A percentile compares a stretch with the other conserved stretches of the same genome.
These are phyloP conservation scores for Candida sp. DNA, from an alignment of 1,139 yeast genomes.

Conservation along the genomic window DNA sequence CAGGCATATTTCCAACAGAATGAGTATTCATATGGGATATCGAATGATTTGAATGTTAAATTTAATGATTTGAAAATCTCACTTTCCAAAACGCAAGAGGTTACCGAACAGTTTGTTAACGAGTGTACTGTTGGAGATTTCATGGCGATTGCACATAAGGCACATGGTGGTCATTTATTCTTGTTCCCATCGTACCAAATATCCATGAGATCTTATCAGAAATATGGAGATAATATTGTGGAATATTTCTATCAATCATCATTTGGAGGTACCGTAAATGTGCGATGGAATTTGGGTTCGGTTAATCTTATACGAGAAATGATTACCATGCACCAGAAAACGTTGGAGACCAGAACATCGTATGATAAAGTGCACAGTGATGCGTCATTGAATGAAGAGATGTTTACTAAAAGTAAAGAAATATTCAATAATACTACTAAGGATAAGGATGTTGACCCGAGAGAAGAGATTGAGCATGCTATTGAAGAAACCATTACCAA, in stretches of 20 bases:
- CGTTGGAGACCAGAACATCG: constrained; percentile 35
- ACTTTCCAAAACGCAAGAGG: constrained; percentile 49
- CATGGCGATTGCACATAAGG: constrained; percentile 51
- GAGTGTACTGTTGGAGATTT: constrained; percentile 52
- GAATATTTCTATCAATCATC: constrained; percentile 66
- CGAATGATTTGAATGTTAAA: constrained; percentile 48
- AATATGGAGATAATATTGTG: constrained; percentile 43
- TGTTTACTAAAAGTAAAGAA: constrained; percentile 10
- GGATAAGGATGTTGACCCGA: constrained; percentile 24
- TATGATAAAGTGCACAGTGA: constrained; percentile 16
- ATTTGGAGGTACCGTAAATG: constrained; percentile 87
- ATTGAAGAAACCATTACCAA: constrained; percentile 60
- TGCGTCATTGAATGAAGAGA: constrained; percentile 14
- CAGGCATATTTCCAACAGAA: constrained; percentile 61
- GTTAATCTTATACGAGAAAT: constrained; percentile 89
- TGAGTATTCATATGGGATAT: constrained; percentile 43
- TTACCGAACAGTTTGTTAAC: constrained; percentile 43
- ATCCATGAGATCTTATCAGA: constrained; percentile 74
- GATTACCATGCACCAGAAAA: constrained; percentile 63
- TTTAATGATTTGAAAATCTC: constrained; percentile 65
- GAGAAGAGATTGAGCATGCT: constrained; percentile 38
- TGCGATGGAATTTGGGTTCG: constrained; percentile 92
- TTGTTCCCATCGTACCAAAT: constrained; percentile 74
- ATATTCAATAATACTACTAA: constrained; percentile 11
- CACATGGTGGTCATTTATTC: constrained; percentile 78